phyloP scores from a whole-genome alignment of 768 basidiomycete genomes.

The Thelephora ganbajun region DNA sequence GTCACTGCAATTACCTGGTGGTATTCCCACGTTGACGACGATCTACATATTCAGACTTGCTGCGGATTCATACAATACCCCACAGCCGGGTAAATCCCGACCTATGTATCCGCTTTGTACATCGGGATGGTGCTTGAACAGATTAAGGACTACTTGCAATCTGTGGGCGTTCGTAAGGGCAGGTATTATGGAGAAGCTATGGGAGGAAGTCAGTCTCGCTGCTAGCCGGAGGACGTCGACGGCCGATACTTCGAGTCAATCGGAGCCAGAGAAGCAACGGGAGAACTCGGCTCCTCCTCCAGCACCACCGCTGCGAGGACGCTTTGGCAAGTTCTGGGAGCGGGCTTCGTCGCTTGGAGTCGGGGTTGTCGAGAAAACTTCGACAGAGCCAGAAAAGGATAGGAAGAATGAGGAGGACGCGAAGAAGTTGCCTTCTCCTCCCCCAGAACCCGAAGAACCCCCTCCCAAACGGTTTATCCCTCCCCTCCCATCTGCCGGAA shows the following conservation, averaged over 20 bases:
- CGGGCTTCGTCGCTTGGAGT: constrained; percentile 2
- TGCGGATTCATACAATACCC: constrained; percentile 12
- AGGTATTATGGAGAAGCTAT: constrained; percentile 71
- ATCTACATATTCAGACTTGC: constrained; percentile 60
- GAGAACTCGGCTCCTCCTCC: constrained; percentile 2
- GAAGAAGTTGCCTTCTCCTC: constrained; percentile 12
- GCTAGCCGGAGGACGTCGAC: constrained; percentile 1
- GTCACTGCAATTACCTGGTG: constrained; percentile 1
- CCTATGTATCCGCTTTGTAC: constrained; percentile 71
- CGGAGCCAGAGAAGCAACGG: constrained; percentile 6
- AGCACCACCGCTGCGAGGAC: constrained; percentile 8
- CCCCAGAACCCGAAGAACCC: constrained; percentile 2
- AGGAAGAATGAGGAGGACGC: constrained; percentile 5
- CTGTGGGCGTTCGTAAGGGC: constrained; percentile 83
- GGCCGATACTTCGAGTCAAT: not conserved
- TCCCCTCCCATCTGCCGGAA: constrained; percentile 1
- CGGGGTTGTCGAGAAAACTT: constrained; percentile 5
- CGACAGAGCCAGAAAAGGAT: constrained; percentile 1
- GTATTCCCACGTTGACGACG: constrained; percentile 19
- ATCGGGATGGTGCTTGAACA: constrained; percentile 73
- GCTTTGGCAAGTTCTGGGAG: constrained; percentile 17
- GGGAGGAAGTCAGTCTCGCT: constrained; percentile 50
- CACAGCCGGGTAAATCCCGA: constrained; percentile 11
- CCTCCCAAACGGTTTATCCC: not conserved
- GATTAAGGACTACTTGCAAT: constrained; percentile 77